A percentile compares a stretch with the other conserved stretches of the same genome.
phyloP scores from a whole-genome alignment of 805 yeast species.

The Grigorovia transvaalensis region DNA sequence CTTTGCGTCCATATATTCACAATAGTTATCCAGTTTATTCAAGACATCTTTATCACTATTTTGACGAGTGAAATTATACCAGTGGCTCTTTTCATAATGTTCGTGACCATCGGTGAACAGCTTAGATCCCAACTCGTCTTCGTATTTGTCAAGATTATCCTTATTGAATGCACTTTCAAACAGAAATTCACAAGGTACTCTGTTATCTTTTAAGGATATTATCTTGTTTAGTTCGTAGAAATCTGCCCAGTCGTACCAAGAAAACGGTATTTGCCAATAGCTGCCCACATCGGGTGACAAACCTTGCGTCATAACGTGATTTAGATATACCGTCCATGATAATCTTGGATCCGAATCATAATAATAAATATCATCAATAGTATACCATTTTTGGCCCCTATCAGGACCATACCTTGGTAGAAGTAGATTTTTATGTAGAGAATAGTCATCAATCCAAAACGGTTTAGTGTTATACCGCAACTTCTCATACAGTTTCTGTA shows the following conservation, averaged over 20 bases:
- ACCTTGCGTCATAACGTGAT: conserved; percentile 23
- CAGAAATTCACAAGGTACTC: conserved; percentile 14
- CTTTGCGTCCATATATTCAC: neutral
- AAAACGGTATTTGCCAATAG: conserved; percentile 32
- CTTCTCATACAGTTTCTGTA: conserved; percentile 8
- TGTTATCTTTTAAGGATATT: conserved; percentile 12
- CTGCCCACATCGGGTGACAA: neutral
- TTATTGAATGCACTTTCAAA: conserved; percentile 14
- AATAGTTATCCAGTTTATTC: neutral
- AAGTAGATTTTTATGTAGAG: conserved; percentile 14
- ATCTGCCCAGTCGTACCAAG: conserved; percentile 53
- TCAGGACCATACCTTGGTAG: conserved; percentile 12
- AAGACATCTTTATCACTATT: neutral
- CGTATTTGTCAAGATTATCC: conserved; percentile 9
- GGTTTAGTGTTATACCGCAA: conserved; percentile 13
- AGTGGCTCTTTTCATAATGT: conserved; percentile 12
- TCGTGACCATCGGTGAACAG: conserved; percentile 14
- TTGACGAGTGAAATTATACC: conserved; percentile 7
- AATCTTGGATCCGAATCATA: conserved; percentile 50
- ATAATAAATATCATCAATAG: conserved; percentile 25
- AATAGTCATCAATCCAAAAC: conserved; percentile 15
- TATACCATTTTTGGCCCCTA: conserved; percentile 8
- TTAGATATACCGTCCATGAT: conserved; percentile 39
- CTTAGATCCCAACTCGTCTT: conserved; percentile 11
- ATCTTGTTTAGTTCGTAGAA: conserved; percentile 33